Base-by-base conservation (phyloP, 768 basidiomycete genomes). In the Dacryopinax spathularia region DNA sequence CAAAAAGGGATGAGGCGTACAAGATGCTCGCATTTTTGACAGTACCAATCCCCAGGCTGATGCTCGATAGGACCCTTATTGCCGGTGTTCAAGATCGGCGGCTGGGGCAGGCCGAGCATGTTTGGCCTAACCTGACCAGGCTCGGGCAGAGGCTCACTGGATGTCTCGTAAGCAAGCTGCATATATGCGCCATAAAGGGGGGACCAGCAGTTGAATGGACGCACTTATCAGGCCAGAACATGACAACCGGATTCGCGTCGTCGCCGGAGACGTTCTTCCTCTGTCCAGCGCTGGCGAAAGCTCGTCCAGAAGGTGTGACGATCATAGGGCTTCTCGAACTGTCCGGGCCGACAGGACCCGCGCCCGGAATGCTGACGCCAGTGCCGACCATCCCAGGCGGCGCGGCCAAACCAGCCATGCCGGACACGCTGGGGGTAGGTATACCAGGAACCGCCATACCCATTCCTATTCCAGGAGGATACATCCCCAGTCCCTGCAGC, bases 31-130 rank as follows among this genome's bases (percentile, higher is more conserved):
- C 90, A 92, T 71, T 87, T 88, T 67, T 79, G 77, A 74, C 89
- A 92, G 63, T 89, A 79, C 89, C 87, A 88, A 75, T 88, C 87
- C 18, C 86, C 72, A 39, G 84, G 83, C 70, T 78, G 86, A 74
- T 90, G 88, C 67, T 89, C 87, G 62, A 91, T 91, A 7, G 90
- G 89, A 27, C 89, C 89, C 63, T 86, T 81, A 73, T 92, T 92
- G 1, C 89, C 89, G 0, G 90, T 92, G 71, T 92, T 92, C 67
- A 91, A 76, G 69, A 91, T 91, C 63, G 89, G 90, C 25, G 89
- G 90, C 66, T 87, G 88, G 9, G 59, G 39, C 31, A 60, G 22
- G n/a, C 34, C 56, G 16, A 60, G 22, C 34, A 66, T 43, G 56
- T 61, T 60, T 7, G 70, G 70, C 16, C 67, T 78, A 64, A 86